Conservation (phyloP, 495 filamentous ascomycete genomes). For the Penicillium maclennaniae region DNA sequence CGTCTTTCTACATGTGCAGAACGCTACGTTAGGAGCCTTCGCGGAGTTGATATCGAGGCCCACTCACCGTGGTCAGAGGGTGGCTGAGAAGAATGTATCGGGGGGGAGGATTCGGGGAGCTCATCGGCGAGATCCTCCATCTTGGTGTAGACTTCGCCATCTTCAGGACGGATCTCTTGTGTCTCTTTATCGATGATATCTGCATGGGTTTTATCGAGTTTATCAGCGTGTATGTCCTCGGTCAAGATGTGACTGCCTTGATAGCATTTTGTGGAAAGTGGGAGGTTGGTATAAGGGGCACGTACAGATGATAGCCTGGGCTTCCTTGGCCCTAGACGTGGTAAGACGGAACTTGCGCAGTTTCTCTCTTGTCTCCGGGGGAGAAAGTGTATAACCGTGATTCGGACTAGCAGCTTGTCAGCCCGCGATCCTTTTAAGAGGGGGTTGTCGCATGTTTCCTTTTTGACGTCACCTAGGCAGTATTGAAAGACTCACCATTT, state of each 20-base stretch:
- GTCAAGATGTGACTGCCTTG: neutral
- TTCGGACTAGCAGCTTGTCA: conserved; percentile 62
- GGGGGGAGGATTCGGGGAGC: conserved; percentile 88
- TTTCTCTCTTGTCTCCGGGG: conserved; percentile 74
- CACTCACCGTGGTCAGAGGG: conserved; percentile 72
- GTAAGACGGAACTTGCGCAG: conserved; percentile 89
- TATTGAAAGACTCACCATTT: conserved; percentile 13
- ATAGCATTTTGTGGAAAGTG: no score
- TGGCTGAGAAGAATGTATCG: conserved; percentile 88
- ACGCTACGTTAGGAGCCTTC: neutral
- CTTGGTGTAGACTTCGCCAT: conserved; percentile 72
- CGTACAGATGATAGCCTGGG: conserved; percentile 93
- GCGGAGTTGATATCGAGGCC: neutral
- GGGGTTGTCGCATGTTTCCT: neutral
- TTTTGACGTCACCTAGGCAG: neutral
- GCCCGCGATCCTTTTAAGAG: neutral
- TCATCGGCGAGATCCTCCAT: conserved; percentile 79
- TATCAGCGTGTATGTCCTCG: neutral
- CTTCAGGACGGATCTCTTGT: conserved; percentile 76
- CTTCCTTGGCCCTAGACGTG: conserved; percentile 80
- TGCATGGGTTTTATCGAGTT: conserved; percentile 14
- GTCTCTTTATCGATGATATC: conserved; percentile 75
- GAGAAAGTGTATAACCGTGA: conserved; percentile 91
- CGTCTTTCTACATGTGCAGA: conserved; percentile 45
- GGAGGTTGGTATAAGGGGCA: neutral